phyloP scores from a whole-genome alignment of 495 filamentous ascomycete genomes.

The Ramalina intermedia region DNA sequence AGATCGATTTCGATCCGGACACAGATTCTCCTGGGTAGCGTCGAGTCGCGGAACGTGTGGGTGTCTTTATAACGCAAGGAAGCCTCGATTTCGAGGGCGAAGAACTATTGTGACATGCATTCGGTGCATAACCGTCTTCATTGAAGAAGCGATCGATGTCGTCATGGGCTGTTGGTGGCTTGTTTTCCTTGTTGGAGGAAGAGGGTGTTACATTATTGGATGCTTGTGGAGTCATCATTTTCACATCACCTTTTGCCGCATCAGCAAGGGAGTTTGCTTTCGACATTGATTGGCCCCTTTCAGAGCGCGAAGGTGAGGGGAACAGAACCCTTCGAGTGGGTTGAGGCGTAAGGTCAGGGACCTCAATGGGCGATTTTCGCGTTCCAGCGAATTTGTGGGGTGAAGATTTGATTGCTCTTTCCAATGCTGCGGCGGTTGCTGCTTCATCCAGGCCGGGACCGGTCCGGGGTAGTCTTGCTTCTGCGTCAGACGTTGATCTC shows the following conservation, averaged over 20 bases:
- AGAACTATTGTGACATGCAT: conserved; percentile 46
- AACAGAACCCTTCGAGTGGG: conserved; percentile 68
- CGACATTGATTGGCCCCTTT: conserved; percentile 8
- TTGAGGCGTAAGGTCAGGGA: conserved; percentile 45
- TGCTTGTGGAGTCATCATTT: conserved; percentile 16
- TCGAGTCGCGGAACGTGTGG: conserved; percentile 30
- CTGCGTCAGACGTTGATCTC: conserved; percentile 19
- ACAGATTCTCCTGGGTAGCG: conserved; percentile 11
- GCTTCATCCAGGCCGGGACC: conserved; percentile 28
- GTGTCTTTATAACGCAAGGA: conserved; percentile 38
- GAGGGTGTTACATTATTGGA: conserved; percentile 28
- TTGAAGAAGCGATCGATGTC: conserved; percentile 49
- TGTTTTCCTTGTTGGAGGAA: conserved; percentile 36
- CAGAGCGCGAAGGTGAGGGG: conserved; percentile 27
- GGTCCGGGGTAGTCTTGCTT: conserved; percentile 11
- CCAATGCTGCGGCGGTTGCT: conserved; percentile 42
- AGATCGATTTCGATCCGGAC: conserved; percentile 10
- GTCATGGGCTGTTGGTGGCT: conserved; percentile 22
- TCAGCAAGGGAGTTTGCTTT: neutral
- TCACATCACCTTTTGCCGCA: conserved; percentile 20
- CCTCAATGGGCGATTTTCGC: conserved; percentile 50
- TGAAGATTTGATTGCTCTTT: conserved; percentile 55
- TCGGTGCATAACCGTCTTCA: conserved; percentile 25
- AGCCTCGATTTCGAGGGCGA: conserved; percentile 35
- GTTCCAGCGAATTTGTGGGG: conserved; percentile 51